Evolutionary conservation across 176 grass and related monocot species (phyloP), one percentile per base, ranked within the genome.

Genomic region (Rhynchospora breviuscula): DNA sequence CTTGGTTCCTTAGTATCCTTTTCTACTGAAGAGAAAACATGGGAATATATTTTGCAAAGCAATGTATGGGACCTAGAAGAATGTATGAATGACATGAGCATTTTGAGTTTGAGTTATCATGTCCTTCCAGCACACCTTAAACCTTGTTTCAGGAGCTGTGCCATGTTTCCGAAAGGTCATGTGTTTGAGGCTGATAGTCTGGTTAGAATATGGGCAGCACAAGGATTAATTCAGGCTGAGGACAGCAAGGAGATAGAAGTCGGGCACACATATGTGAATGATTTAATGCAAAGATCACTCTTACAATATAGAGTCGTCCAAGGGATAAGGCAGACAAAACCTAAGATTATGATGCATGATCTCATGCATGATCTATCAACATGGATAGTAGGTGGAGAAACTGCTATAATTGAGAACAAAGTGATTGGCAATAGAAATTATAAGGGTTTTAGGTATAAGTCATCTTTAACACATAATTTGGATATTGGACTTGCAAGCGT

Each of bases 151-250:
- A 78, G 62, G 0, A 89, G 89, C 1, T 87, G 87, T 87, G 80
- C 90, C 53, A 17, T 87, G 35, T 92, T 92, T 85, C 90, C 87
- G 4, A 92, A 87, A 54, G 90, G 90, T 63, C 85, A 85, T 43
- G 63, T 5, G 1, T 92, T 92, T 70, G 63, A 89, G 17, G 87
- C 84, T 23, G 90, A 85, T 6, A 79, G 89, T 21, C 44, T 92
- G 63, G 51, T 85, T 65, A 62, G 35, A 4, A 85, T 80, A 10
- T 89, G 87, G 87, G 85, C 88, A 23, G 58, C 85, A n/a, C 91
- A 89, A 10, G 91, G 88, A 29, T 90, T 90, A 46, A 23, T 90
- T 81, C 77, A 17, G 1, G 2, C 49, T 1, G 31, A 62, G 0
- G 85, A 69, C 47, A 80, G 23, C 8, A 23, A 7, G 47, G 33